phyloP scores from a whole-genome alignment of 352 stramenopile genomes.

The Pythium aristosporum region DNA sequence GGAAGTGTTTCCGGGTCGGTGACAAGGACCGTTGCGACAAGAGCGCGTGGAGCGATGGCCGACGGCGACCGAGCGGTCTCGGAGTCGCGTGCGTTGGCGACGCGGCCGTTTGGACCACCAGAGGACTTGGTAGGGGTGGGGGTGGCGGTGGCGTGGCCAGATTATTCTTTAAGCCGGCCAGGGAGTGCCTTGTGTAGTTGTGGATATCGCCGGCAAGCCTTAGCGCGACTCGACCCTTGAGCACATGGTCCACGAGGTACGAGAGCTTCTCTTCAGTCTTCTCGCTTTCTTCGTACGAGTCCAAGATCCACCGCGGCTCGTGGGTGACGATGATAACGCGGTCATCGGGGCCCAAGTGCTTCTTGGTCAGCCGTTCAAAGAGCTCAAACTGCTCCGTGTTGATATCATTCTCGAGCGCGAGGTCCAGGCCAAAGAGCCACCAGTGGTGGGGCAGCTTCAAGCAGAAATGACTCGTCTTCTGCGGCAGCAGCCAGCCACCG shows the following conservation, averaged over 20 bases:
- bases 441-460: conserved; percentile 89
- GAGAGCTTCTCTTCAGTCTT: conserved; percentile 77
- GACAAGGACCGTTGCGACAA: conserved; percentile 26
- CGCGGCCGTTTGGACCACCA: neutral
- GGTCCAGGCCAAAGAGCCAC: conserved; percentile 92
- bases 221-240: conserved; percentile 72
- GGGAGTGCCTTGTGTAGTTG: conserved; percentile 92
- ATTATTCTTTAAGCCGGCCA: conserved; percentile 31
- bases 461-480: conserved; percentile 92
- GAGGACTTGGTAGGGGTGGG: neutral
- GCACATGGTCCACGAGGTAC: conserved; percentile 69
- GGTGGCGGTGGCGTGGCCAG: neutral
- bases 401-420: conserved; percentile 91
- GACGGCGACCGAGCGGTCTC: conserved; percentile 11
- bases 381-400: conserved; percentile 93
- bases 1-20: conserved; percentile 73
- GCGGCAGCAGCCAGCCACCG: conserved; percentile 90
- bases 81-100: neutral
- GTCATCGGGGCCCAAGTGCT: conserved; percentile 77
- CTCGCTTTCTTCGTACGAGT: conserved; percentile 80
- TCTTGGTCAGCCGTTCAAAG: conserved; percentile 83
- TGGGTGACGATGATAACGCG: conserved; percentile 92
- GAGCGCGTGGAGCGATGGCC: conserved; percentile 28
- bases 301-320: conserved; percentile 90
- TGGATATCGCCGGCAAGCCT: conserved; percentile 91